These are phyloP conservation scores for Tulasnella sp. DNA, from an alignment of 768 basidiomycete genomes.

Conservation along the genomic window DNA sequence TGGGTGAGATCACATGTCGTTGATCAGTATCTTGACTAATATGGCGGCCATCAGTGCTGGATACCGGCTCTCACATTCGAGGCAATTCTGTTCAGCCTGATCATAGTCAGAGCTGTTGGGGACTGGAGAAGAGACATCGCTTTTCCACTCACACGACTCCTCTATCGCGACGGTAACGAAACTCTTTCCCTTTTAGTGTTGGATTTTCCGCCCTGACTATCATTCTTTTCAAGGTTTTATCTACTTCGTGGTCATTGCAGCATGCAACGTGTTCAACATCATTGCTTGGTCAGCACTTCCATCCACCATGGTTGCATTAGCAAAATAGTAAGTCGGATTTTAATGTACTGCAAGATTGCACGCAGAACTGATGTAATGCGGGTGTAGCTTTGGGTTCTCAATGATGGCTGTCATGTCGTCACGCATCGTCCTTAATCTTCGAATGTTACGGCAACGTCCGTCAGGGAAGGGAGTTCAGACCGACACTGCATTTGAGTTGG, in stretches of 20 bases:
- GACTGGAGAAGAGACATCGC: not conserved
- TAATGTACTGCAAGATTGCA: not conserved
- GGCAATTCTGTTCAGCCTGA: not conserved
- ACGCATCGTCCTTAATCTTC: slow-evolving; percentile 5
- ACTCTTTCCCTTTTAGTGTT: not conserved
- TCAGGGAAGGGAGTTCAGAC: not conserved
- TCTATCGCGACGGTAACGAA: not conserved
- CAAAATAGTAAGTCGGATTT: slow-evolving; percentile 1
- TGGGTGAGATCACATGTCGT: not conserved
- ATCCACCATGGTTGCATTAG: not conserved
- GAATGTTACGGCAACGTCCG: not conserved
- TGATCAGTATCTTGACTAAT: not conserved
- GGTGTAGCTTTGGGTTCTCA: not conserved
- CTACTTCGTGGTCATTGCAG: not conserved
- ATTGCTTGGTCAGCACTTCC: not conserved
- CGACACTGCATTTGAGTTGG: not conserved
- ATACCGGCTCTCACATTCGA: not conserved
- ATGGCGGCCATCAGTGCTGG: not conserved
- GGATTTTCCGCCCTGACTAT: not conserved
- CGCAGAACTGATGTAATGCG: not conserved
- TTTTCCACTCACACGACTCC: not conserved
- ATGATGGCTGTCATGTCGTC: slow-evolving; percentile 12
- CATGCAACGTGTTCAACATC: not conserved
- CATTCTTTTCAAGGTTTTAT: not conserved
- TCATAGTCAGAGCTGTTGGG: not conserved